Evolutionary conservation across 2,329 filamentous ascomycete genomes (phyloP).

Genomic region (Beauveria sp.): DNA sequence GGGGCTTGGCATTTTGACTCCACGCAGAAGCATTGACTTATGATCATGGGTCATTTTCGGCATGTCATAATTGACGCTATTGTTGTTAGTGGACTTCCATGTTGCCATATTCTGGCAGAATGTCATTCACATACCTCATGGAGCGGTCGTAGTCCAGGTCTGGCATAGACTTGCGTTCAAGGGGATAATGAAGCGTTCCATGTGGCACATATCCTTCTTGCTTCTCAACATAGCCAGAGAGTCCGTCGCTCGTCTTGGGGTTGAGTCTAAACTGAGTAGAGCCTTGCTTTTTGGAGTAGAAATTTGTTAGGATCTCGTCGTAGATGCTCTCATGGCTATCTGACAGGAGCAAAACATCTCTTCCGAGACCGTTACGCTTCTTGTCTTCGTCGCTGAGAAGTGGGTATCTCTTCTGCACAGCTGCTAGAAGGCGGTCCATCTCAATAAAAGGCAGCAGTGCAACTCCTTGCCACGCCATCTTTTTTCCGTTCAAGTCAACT

Average conservation of each 20-base stretch:
- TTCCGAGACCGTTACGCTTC: conserved; percentile 70
- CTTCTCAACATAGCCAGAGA: conserved; percentile 75
- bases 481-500: conserved; percentile 93
- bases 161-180: conserved; percentile 64
- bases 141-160: conserved; percentile 79
- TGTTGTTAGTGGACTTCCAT: conserved; percentile 21
- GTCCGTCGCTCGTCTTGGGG: conserved; percentile 63
- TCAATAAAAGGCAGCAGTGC: conserved; percentile 94
- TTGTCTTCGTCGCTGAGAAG: conserved; percentile 69
- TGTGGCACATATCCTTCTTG: conserved; percentile 80
- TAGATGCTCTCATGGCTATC: conserved; percentile 75
- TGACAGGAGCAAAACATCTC: conserved; percentile 76
- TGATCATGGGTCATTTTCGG: conserved; percentile 65
- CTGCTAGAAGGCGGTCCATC: conserved; percentile 72
- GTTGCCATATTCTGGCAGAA: not conserved
- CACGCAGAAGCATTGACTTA: conserved; percentile 89
- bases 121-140: conserved; percentile 58
- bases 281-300: conserved; percentile 85
- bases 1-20: conserved; percentile 64
- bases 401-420: conserved; percentile 77
- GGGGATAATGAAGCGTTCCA: conserved; percentile 68
- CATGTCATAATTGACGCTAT: conserved; percentile 78
- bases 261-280: conserved; percentile 63
- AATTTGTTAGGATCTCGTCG: conserved; percentile 71
- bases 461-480: conserved; percentile 96